phyloP scores from a whole-genome alignment of 148 eudicot genomes.

The Amaranthus palmeri region DNA sequence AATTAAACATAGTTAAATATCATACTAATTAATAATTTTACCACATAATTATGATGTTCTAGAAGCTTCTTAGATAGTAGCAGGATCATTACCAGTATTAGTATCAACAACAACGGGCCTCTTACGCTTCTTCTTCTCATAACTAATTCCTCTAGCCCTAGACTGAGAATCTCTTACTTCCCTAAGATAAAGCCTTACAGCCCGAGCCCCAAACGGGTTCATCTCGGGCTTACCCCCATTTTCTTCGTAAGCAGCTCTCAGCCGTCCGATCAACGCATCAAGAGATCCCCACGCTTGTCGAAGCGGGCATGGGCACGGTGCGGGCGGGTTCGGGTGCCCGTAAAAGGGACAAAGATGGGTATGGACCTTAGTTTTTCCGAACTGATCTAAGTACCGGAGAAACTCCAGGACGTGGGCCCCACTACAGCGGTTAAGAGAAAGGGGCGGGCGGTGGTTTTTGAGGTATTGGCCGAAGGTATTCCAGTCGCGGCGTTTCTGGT shows the following conservation, averaged over 20 bases:
- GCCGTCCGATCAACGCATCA: constrained; percentile 50
- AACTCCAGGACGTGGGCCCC: constrained; percentile 51
- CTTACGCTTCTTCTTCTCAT: constrained; percentile 51
- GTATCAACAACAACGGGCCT: constrained; percentile 9
- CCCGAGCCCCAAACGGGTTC: constrained; percentile 56
- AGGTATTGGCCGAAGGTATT: constrained; percentile 49
- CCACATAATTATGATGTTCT: too few relatives aligned
- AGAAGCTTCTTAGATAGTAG: too few relatives aligned
- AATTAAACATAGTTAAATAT: too few relatives aligned
- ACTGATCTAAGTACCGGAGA: constrained; percentile 46
- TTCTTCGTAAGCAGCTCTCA: constrained; percentile 53
- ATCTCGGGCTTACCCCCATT: constrained; percentile 44
- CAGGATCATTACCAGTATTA: too few relatives aligned
- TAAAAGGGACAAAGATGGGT: constrained; percentile 41
- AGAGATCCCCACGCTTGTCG: constrained; percentile 58
- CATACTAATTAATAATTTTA: too few relatives aligned
- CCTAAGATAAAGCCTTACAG: constrained; percentile 45
- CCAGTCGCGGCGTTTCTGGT: constrained; percentile 47
- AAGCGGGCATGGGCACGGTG: constrained; percentile 50
- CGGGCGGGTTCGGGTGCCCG: constrained; percentile 52
- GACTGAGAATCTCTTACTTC: constrained; percentile 51
- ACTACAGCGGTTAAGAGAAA: constrained; percentile 37
- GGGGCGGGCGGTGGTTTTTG: constrained; percentile 44
- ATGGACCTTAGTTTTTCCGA: constrained; percentile 53
- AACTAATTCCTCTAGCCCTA: constrained; percentile 48